phyloP scores from a whole-genome alignment of 371 early-diverging fungal genomes.

The Mortierella sp. region DNA sequence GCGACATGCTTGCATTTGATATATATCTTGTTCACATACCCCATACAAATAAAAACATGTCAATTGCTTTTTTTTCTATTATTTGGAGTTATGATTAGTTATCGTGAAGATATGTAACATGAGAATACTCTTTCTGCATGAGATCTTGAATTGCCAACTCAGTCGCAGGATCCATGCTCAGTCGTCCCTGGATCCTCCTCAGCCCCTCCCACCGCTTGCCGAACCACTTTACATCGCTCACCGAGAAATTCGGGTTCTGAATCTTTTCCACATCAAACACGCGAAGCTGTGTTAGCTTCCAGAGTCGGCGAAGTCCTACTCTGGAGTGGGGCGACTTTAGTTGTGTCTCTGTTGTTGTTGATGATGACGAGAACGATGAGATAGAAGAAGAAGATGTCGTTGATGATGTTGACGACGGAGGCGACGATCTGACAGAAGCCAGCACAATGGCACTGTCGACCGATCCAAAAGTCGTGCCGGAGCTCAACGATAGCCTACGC shows the following conservation, averaged over 20 bases:
- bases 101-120: background rate
- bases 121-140: background rate
- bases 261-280: constrained; percentile 18
- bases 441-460: background rate
- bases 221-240: constrained; percentile 25
- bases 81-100: background rate
- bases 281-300: constrained; percentile 13
- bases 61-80: no score
- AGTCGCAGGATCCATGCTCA: background rate
- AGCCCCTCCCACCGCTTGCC: constrained; percentile 24
- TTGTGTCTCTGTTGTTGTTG: background rate
- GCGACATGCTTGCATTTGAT: background rate
- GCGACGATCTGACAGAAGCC: background rate
- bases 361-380: background rate
- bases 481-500: background rate
- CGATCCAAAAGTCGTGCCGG: background rate
- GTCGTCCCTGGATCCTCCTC: constrained; percentile 7
- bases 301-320: constrained; percentile 10
- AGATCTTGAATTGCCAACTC: constrained; percentile 1
- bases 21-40: background rate
- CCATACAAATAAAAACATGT: background rate
- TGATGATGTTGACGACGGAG: background rate
- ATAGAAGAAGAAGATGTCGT: background rate
- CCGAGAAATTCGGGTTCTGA: background rate
- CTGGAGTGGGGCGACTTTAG: background rate